Conservation (phyloP, 345 rosid genomes). For the Pistacia atlantica region DNA sequence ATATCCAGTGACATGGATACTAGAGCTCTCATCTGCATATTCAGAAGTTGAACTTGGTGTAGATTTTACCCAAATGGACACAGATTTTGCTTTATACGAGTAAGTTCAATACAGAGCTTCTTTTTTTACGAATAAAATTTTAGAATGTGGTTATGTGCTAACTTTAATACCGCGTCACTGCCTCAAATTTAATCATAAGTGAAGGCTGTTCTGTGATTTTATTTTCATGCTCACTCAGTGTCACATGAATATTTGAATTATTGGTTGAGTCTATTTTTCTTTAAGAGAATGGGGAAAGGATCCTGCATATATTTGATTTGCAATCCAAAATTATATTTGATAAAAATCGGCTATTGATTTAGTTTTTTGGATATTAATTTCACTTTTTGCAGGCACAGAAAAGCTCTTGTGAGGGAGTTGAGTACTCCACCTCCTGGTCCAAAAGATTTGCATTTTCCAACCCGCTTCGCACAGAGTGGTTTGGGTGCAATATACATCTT, state of each 20-base stretch:
- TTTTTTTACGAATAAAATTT: neutral
- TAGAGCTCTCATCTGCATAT: conserved; percentile 52
- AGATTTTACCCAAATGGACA: conserved; percentile 41
- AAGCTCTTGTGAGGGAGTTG: conserved; percentile 25
- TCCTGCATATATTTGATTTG: too few relatives aligned
- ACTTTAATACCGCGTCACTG: too few relatives aligned
- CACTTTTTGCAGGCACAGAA: conserved; percentile 30
- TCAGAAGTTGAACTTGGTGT: conserved; percentile 41
- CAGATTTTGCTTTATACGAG: conserved; percentile 39
- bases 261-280: too few relatives aligned
- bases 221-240: too few relatives aligned
- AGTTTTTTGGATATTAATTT: neutral
- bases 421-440: conserved; percentile 32
- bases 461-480: conserved; percentile 35
- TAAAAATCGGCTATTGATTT: too few relatives aligned
- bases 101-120: conserved; percentile 17
- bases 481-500: conserved; percentile 52
- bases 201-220: too few relatives aligned
- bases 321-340: too few relatives aligned
- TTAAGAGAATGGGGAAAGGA: too few relatives aligned
- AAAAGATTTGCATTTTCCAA: conserved; percentile 31
- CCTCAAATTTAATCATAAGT: too few relatives aligned
- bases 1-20: conserved; percentile 68
- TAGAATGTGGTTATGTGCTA: neutral
- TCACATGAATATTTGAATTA: too few relatives aligned